Base-by-base conservation (phyloP, 441 rosid species). In the Bocquillonia castaneifolia region DNA sequence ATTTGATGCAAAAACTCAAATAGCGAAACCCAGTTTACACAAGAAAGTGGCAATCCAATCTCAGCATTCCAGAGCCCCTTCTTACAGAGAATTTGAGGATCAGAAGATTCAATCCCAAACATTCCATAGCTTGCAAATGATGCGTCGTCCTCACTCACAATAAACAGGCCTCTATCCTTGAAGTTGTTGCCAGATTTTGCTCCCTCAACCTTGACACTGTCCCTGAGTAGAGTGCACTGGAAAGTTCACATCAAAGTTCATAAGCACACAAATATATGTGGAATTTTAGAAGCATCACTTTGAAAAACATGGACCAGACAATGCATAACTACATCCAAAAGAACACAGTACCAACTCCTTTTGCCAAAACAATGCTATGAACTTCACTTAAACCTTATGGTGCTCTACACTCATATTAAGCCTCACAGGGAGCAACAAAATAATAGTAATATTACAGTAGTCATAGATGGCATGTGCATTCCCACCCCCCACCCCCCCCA, bases 141-240 rank as follows among this genome's bases (percentile, higher is more conserved):
- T 68, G 67, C 75, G 70, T 76, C 81, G 50, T 68, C 77, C 64
- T 50, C 65, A 57, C 66, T 69, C 68, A 64, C 32, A 64, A 52
- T 55, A 64, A 68, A 73, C 72, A 48, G 76, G 52, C 59, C 66
- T 73, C 74, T 70, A 56, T 64, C 81, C 65, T 76, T 68, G 53
- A 36, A 63, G 42, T 62, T 68, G 71, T 74, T 76, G 63, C 72
- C 68, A 59, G 79, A 75, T 64, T 45, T 60, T 71, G 69, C 75
- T 69, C 82, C 90, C 75, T 88, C 84, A 32, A 79, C 79, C 80
- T 63, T 78, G 72, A 84, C 74, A 84, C 80, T 87, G 78, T 85
- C 79, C 98, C 96, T 92, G 98, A 87, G 86, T 84, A 88, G 88
- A 93, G 88, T 82, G 84, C 91, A 87, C 90, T 86, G 88, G 79